A percentile compares a stretch with the other conserved stretches of the same genome.
These are phyloP conservation scores for Pyrus bretschneideri DNA, from an alignment of 306 rosid genomes.

Conservation along the genomic window DNA sequence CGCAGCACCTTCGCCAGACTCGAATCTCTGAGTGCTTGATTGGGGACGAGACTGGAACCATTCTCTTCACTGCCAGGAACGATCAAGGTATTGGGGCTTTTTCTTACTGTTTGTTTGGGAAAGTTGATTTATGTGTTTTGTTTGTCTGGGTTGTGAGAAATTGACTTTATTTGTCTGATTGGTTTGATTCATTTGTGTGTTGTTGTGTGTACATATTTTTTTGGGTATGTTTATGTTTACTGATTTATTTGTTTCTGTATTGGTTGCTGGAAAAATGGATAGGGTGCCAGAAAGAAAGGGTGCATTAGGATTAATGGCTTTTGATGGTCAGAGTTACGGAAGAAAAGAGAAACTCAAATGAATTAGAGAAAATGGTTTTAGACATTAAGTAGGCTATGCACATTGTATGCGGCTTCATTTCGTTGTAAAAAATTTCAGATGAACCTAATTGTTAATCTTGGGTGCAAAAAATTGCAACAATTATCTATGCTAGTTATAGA, in stretches of 20 bases:
- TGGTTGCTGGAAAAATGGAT: neutral
- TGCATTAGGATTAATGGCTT: neutral
- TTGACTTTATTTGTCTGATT: neutral
- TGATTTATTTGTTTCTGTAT: neutral
- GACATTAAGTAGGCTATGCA: neutral
- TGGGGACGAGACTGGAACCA: conserved; percentile 77
- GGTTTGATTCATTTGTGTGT: neutral
- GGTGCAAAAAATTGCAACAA: neutral
- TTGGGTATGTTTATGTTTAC: neutral
- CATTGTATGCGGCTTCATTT: neutral
- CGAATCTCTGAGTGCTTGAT: conserved; percentile 82
- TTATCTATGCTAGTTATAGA: neutral
- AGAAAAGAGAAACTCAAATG: neutral
- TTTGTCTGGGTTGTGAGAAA: neutral
- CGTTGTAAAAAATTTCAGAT: too few relatives aligned
- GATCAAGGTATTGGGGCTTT: conserved; percentile 54
- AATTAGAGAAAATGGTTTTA: neutral
- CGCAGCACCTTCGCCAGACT: conserved; percentile 61
- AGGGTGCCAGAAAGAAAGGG: neutral
- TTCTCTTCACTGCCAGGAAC: conserved; percentile 76
- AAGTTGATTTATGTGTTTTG: neutral
- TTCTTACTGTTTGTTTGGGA: neutral
- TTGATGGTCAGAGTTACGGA: neutral
- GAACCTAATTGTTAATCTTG: too few relatives aligned
- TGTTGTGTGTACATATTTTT: neutral